Base-by-base conservation (phyloP, 73 alveolate species). In the Symbiodinium natans region DNA sequence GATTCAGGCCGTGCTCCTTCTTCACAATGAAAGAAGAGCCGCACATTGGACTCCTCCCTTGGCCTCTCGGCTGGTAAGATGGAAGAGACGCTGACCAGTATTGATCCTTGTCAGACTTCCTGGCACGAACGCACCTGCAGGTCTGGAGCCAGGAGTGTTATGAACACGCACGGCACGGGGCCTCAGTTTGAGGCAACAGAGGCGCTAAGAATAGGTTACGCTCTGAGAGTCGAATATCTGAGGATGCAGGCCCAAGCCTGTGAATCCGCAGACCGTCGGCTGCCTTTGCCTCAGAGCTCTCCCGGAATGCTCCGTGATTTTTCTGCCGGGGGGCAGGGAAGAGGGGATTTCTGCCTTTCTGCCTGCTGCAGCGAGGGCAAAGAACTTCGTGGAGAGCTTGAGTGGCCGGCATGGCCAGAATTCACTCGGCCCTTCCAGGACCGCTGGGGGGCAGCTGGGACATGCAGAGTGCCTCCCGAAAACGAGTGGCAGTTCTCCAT, bases 181-280 rank as follows among this genome's bases (percentile, higher is more conserved):
- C n/a, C n/a, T n/a, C n/a, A n/a, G n/a, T n/a, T n/a, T n/a, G n/a
- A n/a, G n/a, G n/a, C n/a, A n/a, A n/a, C n/a, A n/a, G n/a, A n/a
- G n/a, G n/a, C n/a, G n/a, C n/a, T n/a, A n/a, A n/a, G n/a, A n/a
- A n/a, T n/a, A n/a, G n/a, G n/a, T n/a, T n/a, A n/a, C n/a, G n/a
- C n/a, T n/a, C n/a, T n/a, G n/a, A n/a, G n/a, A n/a, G n/a, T n/a
- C n/a, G 19, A 43, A 8, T 1, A 1, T 46, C 19, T 3, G 41
- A 87, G 94, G 94, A 87, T 87, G 94, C 94, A 87, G 19, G 94
- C 94, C 25, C 94, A 56, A 36, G 94, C 94, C 39, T 87, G 94
- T 21, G 94, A 87, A 87, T 41, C 94, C 0, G 94, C 94, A 10
- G 94, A 87, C 40, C 74, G 63, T 52, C 94, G 94, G 5, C 41